A percentile compares a stretch with the other conserved stretches of the same genome.
These are phyloP conservation scores for Starmera amethionina DNA, from an alignment of 805 yeast species.

Conservation along the genomic window DNA sequence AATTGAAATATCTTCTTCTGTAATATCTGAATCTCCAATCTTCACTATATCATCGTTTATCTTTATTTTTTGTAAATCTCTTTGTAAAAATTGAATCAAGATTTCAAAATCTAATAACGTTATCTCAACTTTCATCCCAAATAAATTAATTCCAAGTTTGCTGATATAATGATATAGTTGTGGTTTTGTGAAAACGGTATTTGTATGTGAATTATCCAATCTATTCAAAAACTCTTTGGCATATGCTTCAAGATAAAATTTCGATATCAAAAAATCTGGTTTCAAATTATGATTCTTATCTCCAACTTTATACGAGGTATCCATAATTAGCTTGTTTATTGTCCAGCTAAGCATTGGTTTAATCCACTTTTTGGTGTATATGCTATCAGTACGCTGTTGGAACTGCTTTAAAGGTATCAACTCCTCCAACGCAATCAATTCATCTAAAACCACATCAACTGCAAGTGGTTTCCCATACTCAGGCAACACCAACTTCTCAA, in stretches of 20 bases:
- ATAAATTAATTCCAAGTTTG: constrained; percentile 1
- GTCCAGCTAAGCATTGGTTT: constrained; percentile 16
- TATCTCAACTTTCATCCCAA: constrained; percentile 1
- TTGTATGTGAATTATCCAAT: constrained; percentile 2
- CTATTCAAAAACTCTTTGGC: constrained; percentile 3
- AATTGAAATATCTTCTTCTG: constrained; percentile 24
- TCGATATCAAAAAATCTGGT: constrained; percentile 12
- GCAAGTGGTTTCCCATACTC: constrained; percentile 26
- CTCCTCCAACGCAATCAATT: constrained; percentile 18
- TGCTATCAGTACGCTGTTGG: constrained; percentile 8
- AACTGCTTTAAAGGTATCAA: constrained; percentile 20
- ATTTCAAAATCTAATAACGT: constrained; percentile 14
- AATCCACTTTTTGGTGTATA: constrained; percentile 14
- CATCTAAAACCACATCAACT: constrained; percentile 25
- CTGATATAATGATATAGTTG: constrained; percentile 7
- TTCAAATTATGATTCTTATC: constrained; percentile 9
- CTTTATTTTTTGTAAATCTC: constrained; percentile 11
- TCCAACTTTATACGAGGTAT: constrained; percentile 12
- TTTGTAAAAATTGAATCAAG: constrained; percentile 10
- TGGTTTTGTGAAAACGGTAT: constrained; percentile 6
- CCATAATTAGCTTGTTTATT: constrained; percentile 12
- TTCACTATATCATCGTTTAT: constrained; percentile 11
- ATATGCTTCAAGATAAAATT: constrained; percentile 9
- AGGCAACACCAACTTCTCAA: constrained; percentile 18
- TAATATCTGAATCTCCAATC: constrained; percentile 15